Evolutionary conservation across 768 basidiomycete species (phyloP), one percentile per base, ranked within the genome.

Genomic region (Cystobasidium tubakii): DNA sequence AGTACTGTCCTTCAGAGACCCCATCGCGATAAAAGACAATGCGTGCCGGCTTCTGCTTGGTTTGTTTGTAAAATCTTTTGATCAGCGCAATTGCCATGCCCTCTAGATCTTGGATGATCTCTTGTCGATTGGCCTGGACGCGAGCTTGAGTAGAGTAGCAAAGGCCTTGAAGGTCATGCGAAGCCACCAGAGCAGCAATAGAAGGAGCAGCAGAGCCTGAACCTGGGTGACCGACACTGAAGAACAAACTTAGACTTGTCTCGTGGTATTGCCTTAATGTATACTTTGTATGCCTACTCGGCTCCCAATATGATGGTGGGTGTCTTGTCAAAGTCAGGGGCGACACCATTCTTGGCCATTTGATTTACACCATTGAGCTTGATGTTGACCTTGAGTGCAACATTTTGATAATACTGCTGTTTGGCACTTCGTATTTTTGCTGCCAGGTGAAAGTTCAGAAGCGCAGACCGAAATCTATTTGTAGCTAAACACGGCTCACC

Each of bases 301-400:
- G 74, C 74, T 23, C 74, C 74, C n/a, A 64, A 50, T 31, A 73
- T 50, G 17, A 74, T 74, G 25, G 73, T 71, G 1, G 73, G 69
- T 12, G n/a, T 33, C 34, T 74, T 53, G 36, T 25, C 44, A 65
- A 77, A 44, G 7, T 39, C 54, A 6, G 66, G 69, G 19, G 73
- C 27, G 62, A 62, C 25, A 1, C 19, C 62, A 2, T 63, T 27
- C 19, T 42, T 19, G 10, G 75, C 43, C 34, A 66, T 64, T 39
- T 63, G 66, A 73, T 77, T 77, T 43, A 66, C 53, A 10, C 76
- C 76, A 21, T 42, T 50, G 21, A 77, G 66, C 73, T 77, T 77
- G 65, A 73, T 46, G 42, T 76, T 76, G 64, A 77, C 36, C 54
- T 77, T 75, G 34, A 77, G 69, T 0, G 69, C 75, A n/a, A 77